Evolutionary conservation across 2,329 filamentous ascomycete species (phyloP).

Genomic region (Ophiostoma fasciatum): DNA sequence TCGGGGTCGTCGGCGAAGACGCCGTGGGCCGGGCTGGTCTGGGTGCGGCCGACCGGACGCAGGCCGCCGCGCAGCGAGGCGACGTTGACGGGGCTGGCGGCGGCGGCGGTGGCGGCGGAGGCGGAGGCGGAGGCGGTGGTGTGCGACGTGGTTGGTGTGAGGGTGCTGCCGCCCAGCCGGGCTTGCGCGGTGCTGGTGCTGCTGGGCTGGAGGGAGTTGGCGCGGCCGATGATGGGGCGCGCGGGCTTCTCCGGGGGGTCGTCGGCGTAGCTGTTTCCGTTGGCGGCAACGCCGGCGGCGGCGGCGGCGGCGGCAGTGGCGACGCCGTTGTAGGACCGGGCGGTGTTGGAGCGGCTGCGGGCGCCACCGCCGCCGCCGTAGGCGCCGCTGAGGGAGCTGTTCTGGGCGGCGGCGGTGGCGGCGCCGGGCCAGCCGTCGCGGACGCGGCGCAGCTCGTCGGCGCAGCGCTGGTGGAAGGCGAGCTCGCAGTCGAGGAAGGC

Average conservation of each 20-base stretch:
- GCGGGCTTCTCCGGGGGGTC: conserved; percentile 20
- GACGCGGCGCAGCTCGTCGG: conserved; percentile 57
- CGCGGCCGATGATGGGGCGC: conserved; percentile 22
- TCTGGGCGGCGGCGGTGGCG: conserved; percentile 9
- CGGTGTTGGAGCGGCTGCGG: conserved; percentile 33
- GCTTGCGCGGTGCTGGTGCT: background rate
- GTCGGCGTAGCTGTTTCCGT: conserved; percentile 22
- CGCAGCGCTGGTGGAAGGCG: conserved; percentile 79
- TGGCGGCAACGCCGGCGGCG: conserved; percentile 14
- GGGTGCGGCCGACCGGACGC: conserved; percentile 30
- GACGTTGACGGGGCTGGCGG: conserved; percentile 5
- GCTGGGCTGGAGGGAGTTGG: conserved; percentile 25
- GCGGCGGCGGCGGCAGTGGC: conserved; percentile 17
- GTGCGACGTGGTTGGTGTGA: background rate
- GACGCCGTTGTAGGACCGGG: conserved; percentile 25
- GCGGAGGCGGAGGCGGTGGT: conserved; percentile 5
- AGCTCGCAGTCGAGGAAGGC: conserved; percentile 79
- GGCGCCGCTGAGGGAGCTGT: conserved; percentile 5
- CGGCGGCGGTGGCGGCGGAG: conserved; percentile 6
- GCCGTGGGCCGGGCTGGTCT: conserved; percentile 27
- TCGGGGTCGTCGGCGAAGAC: conserved; percentile 34
- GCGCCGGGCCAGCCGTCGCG: conserved; percentile 28
- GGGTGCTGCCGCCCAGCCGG: background rate
- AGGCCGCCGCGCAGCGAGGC: conserved; percentile 24
- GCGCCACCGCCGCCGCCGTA: conserved; percentile 15